Conservation (phyloP, 495 filamentous ascomycete genomes). For the Arthonia radiata region DNA sequence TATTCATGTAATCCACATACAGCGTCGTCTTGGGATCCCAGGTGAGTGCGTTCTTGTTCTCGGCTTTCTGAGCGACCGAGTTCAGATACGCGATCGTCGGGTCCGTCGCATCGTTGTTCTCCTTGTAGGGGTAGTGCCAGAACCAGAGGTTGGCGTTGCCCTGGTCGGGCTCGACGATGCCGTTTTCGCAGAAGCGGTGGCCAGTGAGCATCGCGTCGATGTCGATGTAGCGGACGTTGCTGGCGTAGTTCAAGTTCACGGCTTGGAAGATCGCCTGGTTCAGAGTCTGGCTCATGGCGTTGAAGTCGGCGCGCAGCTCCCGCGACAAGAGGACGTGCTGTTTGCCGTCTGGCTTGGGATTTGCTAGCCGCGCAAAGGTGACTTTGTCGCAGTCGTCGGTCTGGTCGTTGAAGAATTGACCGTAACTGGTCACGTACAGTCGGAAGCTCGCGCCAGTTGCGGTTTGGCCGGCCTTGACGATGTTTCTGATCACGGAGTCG, state of each 20-base stretch:
- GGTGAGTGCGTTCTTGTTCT: no score
- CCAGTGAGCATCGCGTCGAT: conserved; percentile 17
- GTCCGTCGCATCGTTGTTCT: no score
- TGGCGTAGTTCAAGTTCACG: neutral
- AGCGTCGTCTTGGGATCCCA: no score
- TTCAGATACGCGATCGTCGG: no score
- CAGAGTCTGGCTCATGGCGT: conserved; percentile 15
- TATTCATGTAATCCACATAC: no score
- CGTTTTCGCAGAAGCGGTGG: conserved; percentile 23
- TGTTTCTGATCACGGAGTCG: no score
- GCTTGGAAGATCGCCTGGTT: conserved; percentile 13
- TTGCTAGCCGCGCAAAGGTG: no score
- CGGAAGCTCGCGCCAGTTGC: conserved; percentile 17
- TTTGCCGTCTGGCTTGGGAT: no score
- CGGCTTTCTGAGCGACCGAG: no score
- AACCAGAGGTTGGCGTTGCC: conserved; percentile 20
- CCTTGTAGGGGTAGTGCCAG: no score
- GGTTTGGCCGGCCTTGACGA: conserved; percentile 16
- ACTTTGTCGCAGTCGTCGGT: conserved; percentile 20
- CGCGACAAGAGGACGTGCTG: no score
- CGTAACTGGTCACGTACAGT: conserved; percentile 21
- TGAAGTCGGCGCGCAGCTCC: conserved; percentile 12
- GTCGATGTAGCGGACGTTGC: conserved; percentile 17
- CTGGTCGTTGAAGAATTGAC: conserved; percentile 21
- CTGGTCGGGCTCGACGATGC: conserved; percentile 18